Base-by-base conservation (phyloP, 345 rosid genomes). In the Luvunga scandens region DNA sequence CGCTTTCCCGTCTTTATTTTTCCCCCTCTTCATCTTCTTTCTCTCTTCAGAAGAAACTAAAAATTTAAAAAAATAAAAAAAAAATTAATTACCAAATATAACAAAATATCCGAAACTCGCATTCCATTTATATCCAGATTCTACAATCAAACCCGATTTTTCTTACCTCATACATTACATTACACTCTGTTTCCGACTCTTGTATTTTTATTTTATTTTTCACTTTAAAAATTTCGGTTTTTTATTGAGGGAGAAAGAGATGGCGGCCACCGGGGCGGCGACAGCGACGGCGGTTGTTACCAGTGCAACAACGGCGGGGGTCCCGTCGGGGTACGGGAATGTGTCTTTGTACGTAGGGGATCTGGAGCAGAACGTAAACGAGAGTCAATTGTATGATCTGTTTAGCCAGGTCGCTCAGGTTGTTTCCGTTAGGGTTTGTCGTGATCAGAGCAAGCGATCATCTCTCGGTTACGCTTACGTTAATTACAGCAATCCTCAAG, bases 391-490 rank as follows among this genome's bases (percentile, higher is more conserved):
- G 55, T 77, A 84, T 62, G 91, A 90, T 76, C 82, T 91, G 45
- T 91, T 91, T 63, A 82, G 66, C 42, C 90, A 85, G 81, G 83
- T 86, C 18, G 88, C 90, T 16, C 86, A 70, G 21, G 91, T 91
- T 7, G 79, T 79, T 16, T 87, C 90, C 4, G 10, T 89, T 78
- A 91, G 88, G 87, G 91, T 91, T 82, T 90, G 95, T 72, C 86
- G 93, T 55, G 95, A 91, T 82, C 80, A 66, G 80, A 70, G 60
- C 65, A 76, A 79, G 66, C 68, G 85, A 60, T 81, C 87, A 2
- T 91, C 95, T 24, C 92, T 91, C 30, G 92, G 95, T 28, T 91
- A 91, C 65, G 95, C 84, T 16, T 91, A 91, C 77, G 90, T 91
- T 75, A 90, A 91, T 84, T 91, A 86, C 86, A 66, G 73, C 76